Evolutionary conservation across 2,329 filamentous ascomycete genomes (phyloP), one percentile per base, ranked within the genome.

Genomic region (Colletotrichum simmondsii): DNA sequence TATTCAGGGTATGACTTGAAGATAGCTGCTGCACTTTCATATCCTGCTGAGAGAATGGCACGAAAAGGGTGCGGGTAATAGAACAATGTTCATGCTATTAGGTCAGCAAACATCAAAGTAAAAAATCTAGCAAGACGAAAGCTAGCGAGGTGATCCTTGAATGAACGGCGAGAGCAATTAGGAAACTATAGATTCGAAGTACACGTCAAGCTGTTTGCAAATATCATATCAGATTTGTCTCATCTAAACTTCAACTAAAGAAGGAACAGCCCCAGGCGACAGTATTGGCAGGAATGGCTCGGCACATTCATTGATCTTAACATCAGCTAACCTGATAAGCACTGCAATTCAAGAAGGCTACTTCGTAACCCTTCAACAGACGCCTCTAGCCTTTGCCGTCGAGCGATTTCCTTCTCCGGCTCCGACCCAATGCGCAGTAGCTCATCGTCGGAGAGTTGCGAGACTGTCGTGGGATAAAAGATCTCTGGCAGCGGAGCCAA

Each of bases 351-450:
- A 3, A 54, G 3, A 3, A 72, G 59, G 11, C 70, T 72, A 11
- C 26, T 59, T 3, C 53, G 59, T 16, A 72, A 26, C 0, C 70
- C 59, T n/a, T 72, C n/a, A 2, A 32, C 46, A 10, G 54, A 46
- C 8, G 3, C n/a, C 7, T 2, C 24, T 2, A 72, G 42, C 26
- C 59, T 70, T 4, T 69, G 65, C 1, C 70, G 70, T 22, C 65
- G 59, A 22, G 11, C 11, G 12, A 64, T 35, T 32, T 72, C 59
- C 10, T 24, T 63, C 14, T 71, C 71, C 1, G 57, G 58, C n/a
- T 73, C 71, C 1, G 67, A 57, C 6, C 71, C 71, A 5, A 73
- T 61, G 1, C 68, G 62, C 16, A 73, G 24, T 4, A 73, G 57
- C 19, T 73, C 70, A 11, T 69, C 65, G 10, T 72, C 59, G 1